Evolutionary conservation across 345 rosid genomes (phyloP), one percentile per base, ranked within the genome.

Genomic region (Populus euphratica): DNA sequence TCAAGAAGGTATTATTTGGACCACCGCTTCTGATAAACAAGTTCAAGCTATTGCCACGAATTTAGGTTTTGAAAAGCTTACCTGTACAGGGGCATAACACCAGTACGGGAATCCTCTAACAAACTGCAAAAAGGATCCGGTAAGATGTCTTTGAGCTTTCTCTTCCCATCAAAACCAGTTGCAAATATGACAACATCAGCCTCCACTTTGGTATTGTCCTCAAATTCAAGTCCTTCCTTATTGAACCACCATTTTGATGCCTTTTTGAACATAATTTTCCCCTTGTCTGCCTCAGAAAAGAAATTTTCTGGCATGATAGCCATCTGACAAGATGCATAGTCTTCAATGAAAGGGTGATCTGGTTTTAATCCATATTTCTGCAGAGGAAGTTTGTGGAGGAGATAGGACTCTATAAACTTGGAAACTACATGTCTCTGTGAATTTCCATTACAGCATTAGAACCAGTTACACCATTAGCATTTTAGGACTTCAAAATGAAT

Each of bases 311-410:
- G 99, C 79, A 92, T 44, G 75, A 95, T 90, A 1, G 97, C 97
- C 98, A 91, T 93, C 81, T 95, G 99, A 79, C 98, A 93, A n/a
- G 97, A 90, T n/a, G 97, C 94, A 41, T 90, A 90, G 82, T 93
- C 99, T 79, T 93, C 98, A 20, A 88, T 89, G 68, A 95, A 95
- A 3, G 92, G 82, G 87, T 95, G 99, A 41, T 93, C 88, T 1
- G 98, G 99, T 82, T 82, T 93, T 68, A 95, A 77, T 64, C 96
- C 98, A 73, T 91, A 90, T 80, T 90, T 95, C 47, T 80, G 69
- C 68, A 95, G 73, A 16, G 98, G 96, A 73, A 88, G 94, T 71
- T 87, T 91, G 90, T 97, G 85, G 14, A 80, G 78, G 80, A 93
- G 78, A 80, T 95, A 95, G 36, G 99, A 87, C 84, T 95, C 98